Conservation (phyloP, 805 yeast species). For the Jamesozyma rosinii region DNA sequence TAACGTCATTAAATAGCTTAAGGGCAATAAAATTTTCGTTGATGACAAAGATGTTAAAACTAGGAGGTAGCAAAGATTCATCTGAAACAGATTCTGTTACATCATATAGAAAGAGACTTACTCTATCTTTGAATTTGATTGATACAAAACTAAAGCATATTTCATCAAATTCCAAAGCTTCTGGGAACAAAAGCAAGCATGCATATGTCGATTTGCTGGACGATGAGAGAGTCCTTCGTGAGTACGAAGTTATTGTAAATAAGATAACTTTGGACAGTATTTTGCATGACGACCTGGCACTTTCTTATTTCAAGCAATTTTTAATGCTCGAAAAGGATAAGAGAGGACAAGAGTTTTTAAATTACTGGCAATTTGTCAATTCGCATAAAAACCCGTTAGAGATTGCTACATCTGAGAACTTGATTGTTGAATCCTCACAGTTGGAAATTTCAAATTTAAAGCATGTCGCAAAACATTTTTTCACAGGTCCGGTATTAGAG, state of each 20-base stretch:
- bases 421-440: conserved; percentile 14
- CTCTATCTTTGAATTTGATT: conserved; percentile 20
- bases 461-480: conserved; percentile 12
- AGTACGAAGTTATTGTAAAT: conserved; percentile 12
- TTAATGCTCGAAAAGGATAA: conserved; percentile 4
- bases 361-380: conserved; percentile 61
- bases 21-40: conserved; percentile 14
- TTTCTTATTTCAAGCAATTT: conserved; percentile 12
- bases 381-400: conserved; percentile 64
- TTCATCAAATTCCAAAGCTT: neutral
- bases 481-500: conserved; percentile 12
- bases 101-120: conserved; percentile 13
- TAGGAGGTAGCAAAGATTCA: conserved; percentile 1
- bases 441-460: conserved; percentile 25
- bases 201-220: conserved; percentile 4
- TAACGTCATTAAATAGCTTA: conserved; percentile 12
- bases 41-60: conserved; percentile 13
- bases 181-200: neutral
- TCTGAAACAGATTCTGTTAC: conserved; percentile 4
- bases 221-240: conserved; percentile 8
- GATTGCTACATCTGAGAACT: conserved; percentile 29
- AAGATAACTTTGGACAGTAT: conserved; percentile 16
- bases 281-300: conserved; percentile 12
- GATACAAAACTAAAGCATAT: conserved; percentile 17
- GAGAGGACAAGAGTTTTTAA: conserved; percentile 32